phyloP scores from a whole-genome alignment of 495 filamentous ascomycete species.

The Tuber microsphaerosporum region DNA sequence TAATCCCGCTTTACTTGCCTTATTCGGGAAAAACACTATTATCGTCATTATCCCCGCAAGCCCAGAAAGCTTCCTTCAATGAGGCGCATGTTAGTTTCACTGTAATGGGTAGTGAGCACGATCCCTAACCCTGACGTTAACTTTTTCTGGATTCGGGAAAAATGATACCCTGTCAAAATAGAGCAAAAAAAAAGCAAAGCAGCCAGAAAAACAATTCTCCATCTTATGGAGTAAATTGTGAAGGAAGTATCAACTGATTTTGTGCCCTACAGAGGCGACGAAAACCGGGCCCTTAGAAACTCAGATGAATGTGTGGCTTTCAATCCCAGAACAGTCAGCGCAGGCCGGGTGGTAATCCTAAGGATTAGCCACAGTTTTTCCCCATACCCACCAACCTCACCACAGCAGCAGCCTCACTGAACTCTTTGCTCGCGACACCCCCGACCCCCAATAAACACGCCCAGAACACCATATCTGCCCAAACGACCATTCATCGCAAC shows the following conservation, averaged over 20 bases:
- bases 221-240: neutral
- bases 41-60: too few relatives aligned
- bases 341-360: neutral
- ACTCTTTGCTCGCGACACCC: conserved; percentile 9
- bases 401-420: conserved; percentile 8
- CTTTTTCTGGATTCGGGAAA: conserved; percentile 1
- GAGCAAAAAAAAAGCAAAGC: neutral
- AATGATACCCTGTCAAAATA: neutral
- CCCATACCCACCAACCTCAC: conserved; percentile 17
- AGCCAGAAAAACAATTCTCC: neutral
- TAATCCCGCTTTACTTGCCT: neutral
- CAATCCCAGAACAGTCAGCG: neutral
- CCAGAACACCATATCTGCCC: neutral
- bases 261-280: neutral
- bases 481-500: neutral
- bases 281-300: neutral
- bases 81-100: neutral
- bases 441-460: conserved; percentile 10
- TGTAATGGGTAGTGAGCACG: neutral
- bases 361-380: neutral
- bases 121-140: conserved; percentile 3
- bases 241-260: neutral
- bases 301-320: neutral
- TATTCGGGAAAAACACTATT: neutral
- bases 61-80: neutral